Evolutionary conservation across 352 stramenopile genomes (phyloP).

Genomic region (Pythium dissimile): DNA sequence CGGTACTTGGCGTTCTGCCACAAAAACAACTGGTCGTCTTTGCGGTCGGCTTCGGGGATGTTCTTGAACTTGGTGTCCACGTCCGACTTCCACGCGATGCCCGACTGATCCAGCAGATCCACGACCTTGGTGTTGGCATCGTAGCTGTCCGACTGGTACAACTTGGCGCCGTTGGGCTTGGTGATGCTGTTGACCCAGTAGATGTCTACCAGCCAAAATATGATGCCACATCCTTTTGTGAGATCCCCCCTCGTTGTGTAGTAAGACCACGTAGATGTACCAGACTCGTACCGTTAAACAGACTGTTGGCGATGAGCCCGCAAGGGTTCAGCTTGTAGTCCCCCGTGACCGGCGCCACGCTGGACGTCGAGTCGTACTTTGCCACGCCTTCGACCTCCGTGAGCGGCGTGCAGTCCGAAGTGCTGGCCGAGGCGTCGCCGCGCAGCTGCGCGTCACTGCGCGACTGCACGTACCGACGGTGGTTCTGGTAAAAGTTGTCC

Average conservation of each 20-base stretch:
- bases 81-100: slow-evolving; percentile 97
- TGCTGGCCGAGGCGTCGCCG: slow-evolving; percentile 57
- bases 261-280: too few relatives aligned
- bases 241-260: too few relatives aligned
- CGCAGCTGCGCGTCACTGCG: slow-evolving; percentile 89
- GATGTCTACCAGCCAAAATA: slow-evolving; percentile 45
- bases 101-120: slow-evolving; percentile 91
- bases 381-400: slow-evolving; percentile 30
- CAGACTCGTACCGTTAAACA: slow-evolving; percentile 95
- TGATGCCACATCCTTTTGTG: too few relatives aligned
- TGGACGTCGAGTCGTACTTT: slow-evolving; percentile 76
- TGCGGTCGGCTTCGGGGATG: slow-evolving; percentile 50
- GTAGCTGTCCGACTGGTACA: slow-evolving; percentile 69
- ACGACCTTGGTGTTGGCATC: slow-evolving; percentile 42
- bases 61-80: slow-evolving; percentile 95
- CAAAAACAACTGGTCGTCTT: slow-evolving; percentile 53
- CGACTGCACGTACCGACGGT: slow-evolving; percentile 92
- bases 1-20: slow-evolving; percentile 85
- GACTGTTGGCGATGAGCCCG: slow-evolving; percentile 97
- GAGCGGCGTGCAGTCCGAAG: slow-evolving; percentile 83
- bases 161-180: slow-evolving; percentile 20
- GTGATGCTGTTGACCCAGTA: slow-evolving; percentile 84
- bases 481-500: slow-evolving; percentile 99
- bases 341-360: slow-evolving; percentile 28
- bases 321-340: slow-evolving; percentile 93